Evolutionary conservation across 495 filamentous ascomycete species (phyloP), one percentile per base, ranked within the genome.

Genomic region (Rhizodiscina lignyota): DNA sequence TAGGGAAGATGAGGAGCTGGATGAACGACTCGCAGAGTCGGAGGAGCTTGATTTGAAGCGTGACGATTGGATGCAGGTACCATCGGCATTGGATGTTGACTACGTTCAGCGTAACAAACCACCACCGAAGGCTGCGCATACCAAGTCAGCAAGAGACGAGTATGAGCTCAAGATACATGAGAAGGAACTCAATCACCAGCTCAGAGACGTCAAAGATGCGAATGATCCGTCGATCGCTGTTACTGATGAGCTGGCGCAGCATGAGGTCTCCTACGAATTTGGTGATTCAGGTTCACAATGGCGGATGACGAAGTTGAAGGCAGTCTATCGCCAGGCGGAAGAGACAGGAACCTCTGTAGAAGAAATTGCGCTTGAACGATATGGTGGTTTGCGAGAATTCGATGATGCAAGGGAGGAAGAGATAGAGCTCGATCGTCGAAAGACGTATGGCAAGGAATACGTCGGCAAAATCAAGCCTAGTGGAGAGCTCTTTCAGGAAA

Each of bases 341-440:
- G 76, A 87, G 48, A 74, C 61, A 6, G 76, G 76, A 2, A 64
- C 62, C 34, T 26, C 69, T 4, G 61, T 89, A 13, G 86, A 96
- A 18, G 81, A 85, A 19, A 60, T 94, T 36, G 89, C 89, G 1
- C 40, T 77, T 18, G 77, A 91, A 44, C 64, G 80, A 34, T 94
- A 78, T 51, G 91, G 87, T 10, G 72, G 73, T 45, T 54, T 99
- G 16, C 68, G 75, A 18, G 75, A 77, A 2, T 94, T 94, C 52
- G 89, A 99, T 50, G 82, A 94, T 47, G 87, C 84, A 2, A 67
- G 89, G 35, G 89, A 99, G 51, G 91, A 99, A 50, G 79, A 93
- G 59, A 73, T 70, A n/a, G 89, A 99, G 48, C 36, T 99, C 36
- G 91, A 91, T 26, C 67, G 89, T 23, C 68, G 85, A 36, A 70